Conservation (phyloP, 306 rosid species). For the Cicer judaicum region DNA sequence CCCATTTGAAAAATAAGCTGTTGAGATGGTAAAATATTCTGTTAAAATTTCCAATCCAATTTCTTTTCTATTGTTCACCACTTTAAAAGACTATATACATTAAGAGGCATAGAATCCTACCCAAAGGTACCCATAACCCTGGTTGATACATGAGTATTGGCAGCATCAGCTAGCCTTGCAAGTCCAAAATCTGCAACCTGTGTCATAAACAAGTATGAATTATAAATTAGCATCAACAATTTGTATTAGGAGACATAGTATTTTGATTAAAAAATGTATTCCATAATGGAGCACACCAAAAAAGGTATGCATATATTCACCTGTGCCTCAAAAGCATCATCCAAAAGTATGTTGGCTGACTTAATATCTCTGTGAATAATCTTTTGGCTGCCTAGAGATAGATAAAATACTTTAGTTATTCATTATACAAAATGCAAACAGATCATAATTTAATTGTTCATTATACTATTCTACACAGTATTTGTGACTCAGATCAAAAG, state of each 20-base stretch:
- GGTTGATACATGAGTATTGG: constrained; percentile 83
- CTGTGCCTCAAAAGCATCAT: constrained; percentile 81
- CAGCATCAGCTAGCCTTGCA: constrained; percentile 74
- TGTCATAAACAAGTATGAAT: constrained; percentile 37
- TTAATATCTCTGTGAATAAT: constrained; percentile 97
- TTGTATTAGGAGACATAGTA: constrained; percentile 1
- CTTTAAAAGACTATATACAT: constrained; percentile 18
- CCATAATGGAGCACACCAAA: neutral
- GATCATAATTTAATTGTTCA: neutral
- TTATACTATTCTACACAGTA: no score
- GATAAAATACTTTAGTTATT: constrained; percentile 50
- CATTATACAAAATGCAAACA: constrained; percentile 31
- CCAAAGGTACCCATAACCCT: constrained; percentile 99
- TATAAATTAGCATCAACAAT: constrained; percentile 33
- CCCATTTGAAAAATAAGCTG: constrained; percentile 5
- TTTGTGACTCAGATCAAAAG: no score
- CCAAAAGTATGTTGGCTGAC: constrained; percentile 91
- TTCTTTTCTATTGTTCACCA: neutral
- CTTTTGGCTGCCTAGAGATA: constrained; percentile 83
- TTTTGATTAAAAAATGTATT: neutral
- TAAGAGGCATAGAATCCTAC: constrained; percentile 54
- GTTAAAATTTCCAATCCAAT: constrained; percentile 1
- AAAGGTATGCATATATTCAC: constrained; percentile 39
- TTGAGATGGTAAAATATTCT: neutral
- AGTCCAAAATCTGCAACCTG: constrained; percentile 99